Evolutionary conservation across 768 basidiomycete genomes (phyloP), one percentile per base, ranked within the genome.

Genomic region (Tulasnella sp.): DNA sequence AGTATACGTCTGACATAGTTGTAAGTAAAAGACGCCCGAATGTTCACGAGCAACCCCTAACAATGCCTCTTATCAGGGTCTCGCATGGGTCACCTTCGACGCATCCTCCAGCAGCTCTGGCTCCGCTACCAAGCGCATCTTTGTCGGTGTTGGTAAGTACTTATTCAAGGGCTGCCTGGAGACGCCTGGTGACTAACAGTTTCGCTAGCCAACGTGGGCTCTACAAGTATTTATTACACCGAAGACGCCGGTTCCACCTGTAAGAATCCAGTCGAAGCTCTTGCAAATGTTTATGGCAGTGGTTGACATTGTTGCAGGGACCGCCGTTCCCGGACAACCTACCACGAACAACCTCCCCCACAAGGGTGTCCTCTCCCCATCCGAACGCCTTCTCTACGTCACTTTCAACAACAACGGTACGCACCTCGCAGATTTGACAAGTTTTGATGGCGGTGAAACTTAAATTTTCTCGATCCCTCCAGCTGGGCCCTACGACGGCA

Each of bases 11-110:
- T 4, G 79, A 75, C 74, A 77, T 34, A 27, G 46, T 75, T 19
- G 74, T 80, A 58, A 76, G 73, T 80, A 48, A 27, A 44, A 34
- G 31, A 36, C 18, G 62, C 6, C 31, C 34, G 6, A 68, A 14
- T 6, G 31, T 19, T 5, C 27, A 31, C n/a, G 31, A 36, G 62
- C 16, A 6, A 0, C 18, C 36, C 14, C 7, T 85, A 21, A 84
- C 7, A 85, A 21, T 84, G 86, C 87, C 81, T 84, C n/a, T n/a
- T n/a, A 84, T 46, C 83, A 86, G 42, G 86, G 86, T 52, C 87
- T 92, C 75, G 84, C 90, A 21, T 92, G 88, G 87, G 89, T 92
- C 40, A 91, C 90, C 0, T 91, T 92, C 81, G 91, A 92, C 81
- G 39, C 56, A 3, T 77, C 82, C 12, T 79, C 82, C 4, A 80